Evolutionary conservation across 768 basidiomycete species (phyloP).

Genomic region (Suillus brevipes): DNA sequence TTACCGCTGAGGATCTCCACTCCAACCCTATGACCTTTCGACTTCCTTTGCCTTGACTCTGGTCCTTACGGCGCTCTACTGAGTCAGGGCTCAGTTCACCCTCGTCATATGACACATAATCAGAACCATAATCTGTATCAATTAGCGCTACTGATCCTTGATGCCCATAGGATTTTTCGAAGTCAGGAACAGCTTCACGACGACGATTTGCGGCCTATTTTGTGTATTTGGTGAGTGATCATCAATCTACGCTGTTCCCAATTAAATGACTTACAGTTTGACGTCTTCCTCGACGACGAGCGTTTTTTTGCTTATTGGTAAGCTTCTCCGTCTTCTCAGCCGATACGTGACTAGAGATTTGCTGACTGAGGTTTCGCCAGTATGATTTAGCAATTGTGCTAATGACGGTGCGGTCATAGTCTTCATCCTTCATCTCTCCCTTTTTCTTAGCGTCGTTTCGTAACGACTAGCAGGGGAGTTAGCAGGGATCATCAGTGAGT

Average conservation of each 20-base stretch:
- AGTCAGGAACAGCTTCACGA: no score
- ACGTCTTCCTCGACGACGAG: neutral
- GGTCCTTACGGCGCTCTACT: neutral
- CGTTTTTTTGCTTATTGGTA: neutral
- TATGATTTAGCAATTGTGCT: conserved; percentile 2
- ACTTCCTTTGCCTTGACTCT: neutral
- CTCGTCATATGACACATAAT: neutral
- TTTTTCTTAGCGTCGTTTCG: neutral
- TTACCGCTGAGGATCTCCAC: neutral
- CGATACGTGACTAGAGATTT: neutral
- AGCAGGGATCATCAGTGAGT: neutral
- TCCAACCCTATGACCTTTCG: neutral
- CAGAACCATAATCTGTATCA: no score
- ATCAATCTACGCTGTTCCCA: neutral
- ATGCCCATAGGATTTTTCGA: no score
- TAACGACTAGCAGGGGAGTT: neutral
- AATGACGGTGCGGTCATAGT: neutral
- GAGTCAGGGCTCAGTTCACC: neutral
- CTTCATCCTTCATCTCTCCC: neutral
- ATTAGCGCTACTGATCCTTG: no score
- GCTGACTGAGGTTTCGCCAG: conserved; percentile 3
- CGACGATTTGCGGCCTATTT: no score
- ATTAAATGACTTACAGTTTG: neutral
- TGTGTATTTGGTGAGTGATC: neutral
- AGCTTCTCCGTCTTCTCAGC: neutral